Base-by-base conservation (phyloP, 1,284 basidiomycete genomes). In the Tilletia horrida region DNA sequence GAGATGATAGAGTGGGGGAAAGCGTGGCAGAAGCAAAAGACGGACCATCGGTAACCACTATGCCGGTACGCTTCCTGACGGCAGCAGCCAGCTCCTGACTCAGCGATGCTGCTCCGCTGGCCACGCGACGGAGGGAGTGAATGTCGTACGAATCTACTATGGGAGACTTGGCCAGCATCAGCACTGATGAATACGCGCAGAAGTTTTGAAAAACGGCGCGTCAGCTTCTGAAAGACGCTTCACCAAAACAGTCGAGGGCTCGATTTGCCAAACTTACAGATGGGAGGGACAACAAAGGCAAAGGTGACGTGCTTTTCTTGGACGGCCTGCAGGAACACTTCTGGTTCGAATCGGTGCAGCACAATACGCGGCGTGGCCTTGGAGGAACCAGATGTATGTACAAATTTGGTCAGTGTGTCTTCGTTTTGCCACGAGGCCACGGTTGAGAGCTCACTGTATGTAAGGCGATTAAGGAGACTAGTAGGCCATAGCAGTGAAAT, bases 401-500 rank as follows among this genome's bases (percentile, higher is more conserved):
- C 6, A 23, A 40, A 27, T 7, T 23, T 48, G 6, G 21, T 48
- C 59, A 62, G 29, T 40, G 3, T 62, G 59, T 9, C 59, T n/a
- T 6, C n/a, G n/a, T n/a, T n/a, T n/a, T n/a, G 13, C 9, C 23
- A 25, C n/a, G 25, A 9, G 13, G 8, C 48, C 14, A 8, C 9
- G 43, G 43, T 44, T n/a, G n/a, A n/a, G n/a, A n/a, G n/a, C 66
- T 69, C 44, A 71, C 62, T 18, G 79, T 80, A 68, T 79, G 76
- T n/a, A 81, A 57, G 27, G 69, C 73, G 62, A 80, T 74, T 45
- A 81, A 65, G 7, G 71, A 69, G 63, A 76, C 77, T 27, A 81
- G 50, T 23, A 81, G 70, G 11, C 79, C 79, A 65, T 81, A 81
- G 69, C 78, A 80, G 71, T 81, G 79, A 71, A 80, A 81, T 50